Conservation (phyloP, 108 stramenopile genomes). For the Cyclostephanos invisitatus region DNA sequence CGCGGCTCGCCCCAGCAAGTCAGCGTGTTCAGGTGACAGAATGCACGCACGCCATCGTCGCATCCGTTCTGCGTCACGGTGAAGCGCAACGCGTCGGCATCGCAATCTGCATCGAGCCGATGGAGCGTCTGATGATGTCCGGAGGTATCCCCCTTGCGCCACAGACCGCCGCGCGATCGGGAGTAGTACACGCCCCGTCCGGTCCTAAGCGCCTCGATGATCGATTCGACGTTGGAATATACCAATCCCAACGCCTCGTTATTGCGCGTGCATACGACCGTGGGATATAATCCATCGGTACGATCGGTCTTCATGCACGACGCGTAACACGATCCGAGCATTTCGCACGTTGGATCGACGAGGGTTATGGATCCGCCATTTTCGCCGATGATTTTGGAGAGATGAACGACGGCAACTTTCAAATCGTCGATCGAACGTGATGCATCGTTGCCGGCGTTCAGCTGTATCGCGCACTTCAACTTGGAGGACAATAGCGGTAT, state of each 20-base stretch:
- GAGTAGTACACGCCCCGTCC: conserved; percentile 96
- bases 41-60: conserved; percentile 58
- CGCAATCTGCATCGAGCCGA: conserved; percentile 90
- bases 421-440: conserved; percentile 15
- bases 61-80: conserved; percentile 92
- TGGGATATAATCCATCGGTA: conserved; percentile 88
- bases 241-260: conserved; percentile 91
- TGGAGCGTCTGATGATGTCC: conserved; percentile 93
- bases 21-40: conserved; percentile 90
- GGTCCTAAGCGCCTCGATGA: conserved; percentile 78
- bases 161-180: conserved; percentile 81
- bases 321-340: conserved; percentile 64
- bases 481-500: conserved; percentile 16
- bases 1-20: conserved; percentile 91
- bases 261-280: conserved; percentile 90
- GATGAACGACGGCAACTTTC: conserved; percentile 13
- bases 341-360: conserved; percentile 67
- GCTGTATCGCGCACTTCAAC: conserved; percentile 45
- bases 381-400: conserved; percentile 57
- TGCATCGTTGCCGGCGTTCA: conserved; percentile 4
- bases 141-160: conserved; percentile 95
- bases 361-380: conserved; percentile 59
- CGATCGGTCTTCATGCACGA: conserved; percentile 88
- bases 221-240: conserved; percentile 87
- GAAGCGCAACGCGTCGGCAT: conserved; percentile 94